Evolutionary conservation across 202 grass and related monocot genomes (phyloP), one percentile per base, ranked within the genome.

Genomic region (Sporobolus alterniflorus): DNA sequence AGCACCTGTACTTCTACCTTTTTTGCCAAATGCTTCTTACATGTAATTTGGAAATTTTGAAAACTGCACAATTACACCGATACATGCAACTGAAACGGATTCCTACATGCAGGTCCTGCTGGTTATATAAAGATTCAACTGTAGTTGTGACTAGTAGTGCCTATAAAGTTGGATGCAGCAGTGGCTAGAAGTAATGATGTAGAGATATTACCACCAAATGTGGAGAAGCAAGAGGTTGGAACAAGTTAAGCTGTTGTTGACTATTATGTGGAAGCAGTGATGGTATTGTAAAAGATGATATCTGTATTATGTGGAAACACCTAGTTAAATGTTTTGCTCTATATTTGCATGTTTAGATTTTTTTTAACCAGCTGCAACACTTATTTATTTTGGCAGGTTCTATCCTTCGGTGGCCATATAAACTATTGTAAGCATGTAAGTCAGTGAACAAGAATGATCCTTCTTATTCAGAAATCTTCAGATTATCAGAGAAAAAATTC

Each of bases 361-460:
- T n/a, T n/a, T n/a, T n/a, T n/a, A 33, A 67, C 51, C 22, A 21
- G 2, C 39, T 9, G n/a, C n/a, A n/a, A 25, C 31, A n/a, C 46
- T 25, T 69, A 57, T 57, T 29, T 29, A 26, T 43, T 71, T 57
- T 22, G 36, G 34, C 84, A 98, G 96, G 96, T 98, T 63, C 72
- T 98, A 34, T 71, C 84, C 14, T 83, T 80, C 56, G 96, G 93
- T 77, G 96, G 96, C 85, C 96, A 98, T 89, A 84, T 98, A 73
- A 98, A 98, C 47, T 98, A 93, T 50, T 96, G 96, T 75, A 98
- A 98, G 43, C 96, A 44, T 96, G 96, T 75, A 98, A 98, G 43
- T 93, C 96, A 36, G 86, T 96, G 76, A 93, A 89, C 81, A 92
- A 89, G 80, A 89, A 87, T 15, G 96, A 98, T 81, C 93, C 93